Evolutionary conservation across 2,329 filamentous ascomycete genomes (phyloP), one percentile per base, ranked within the genome.

Genomic region (Calonectria pseudoreteaudii): DNA sequence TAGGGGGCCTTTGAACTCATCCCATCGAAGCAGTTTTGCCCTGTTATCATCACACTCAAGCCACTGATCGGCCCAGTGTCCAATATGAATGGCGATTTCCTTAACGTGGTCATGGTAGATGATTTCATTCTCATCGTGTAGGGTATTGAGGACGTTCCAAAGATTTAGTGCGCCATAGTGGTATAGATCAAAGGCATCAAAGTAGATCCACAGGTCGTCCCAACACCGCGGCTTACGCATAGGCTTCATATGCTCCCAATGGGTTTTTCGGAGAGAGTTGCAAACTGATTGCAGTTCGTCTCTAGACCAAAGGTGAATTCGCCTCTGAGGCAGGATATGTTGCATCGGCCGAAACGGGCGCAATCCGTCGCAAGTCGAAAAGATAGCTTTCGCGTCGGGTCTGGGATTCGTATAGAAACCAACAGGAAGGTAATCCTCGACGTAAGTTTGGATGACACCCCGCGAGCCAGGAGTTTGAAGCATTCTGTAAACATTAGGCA

Each of bases 171-270:
- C 86, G 10, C 89, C 89, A 16, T 85, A 82, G 44, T 83, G 62
- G 78, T 88, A 90, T 34, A 90, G 81, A 65, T 90, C 88, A 13
- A 80, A 72, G 1, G 85, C 83, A 74, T 90, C 88, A 62, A 88
- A 90, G 75, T 87, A 90, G 2, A 80, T 76, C 81, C 86, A 89
- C 28, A 90, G 79, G 31, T 87, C 85, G 44, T 84, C 83, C 80
- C 84, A 87, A 74, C 70, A 80, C 34, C 79, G 20, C 2, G 81
- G 83, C 26, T 78, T 56, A 26, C 68, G 74, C 80, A 87, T 84
- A 1, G 44, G 41, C 72, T 80, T 83, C 81, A 88, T 83, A 14
- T 78, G 67, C 0, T 81, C 66, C 84, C 84, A 86, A 62, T 84
- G 80, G 49, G 80, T 72, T 62, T 82, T 79, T 50, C 86, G 86